Evolutionary conservation across 176 grass and related monocot species (phyloP).

Genomic region (Miscanthus lutarioriparius): DNA sequence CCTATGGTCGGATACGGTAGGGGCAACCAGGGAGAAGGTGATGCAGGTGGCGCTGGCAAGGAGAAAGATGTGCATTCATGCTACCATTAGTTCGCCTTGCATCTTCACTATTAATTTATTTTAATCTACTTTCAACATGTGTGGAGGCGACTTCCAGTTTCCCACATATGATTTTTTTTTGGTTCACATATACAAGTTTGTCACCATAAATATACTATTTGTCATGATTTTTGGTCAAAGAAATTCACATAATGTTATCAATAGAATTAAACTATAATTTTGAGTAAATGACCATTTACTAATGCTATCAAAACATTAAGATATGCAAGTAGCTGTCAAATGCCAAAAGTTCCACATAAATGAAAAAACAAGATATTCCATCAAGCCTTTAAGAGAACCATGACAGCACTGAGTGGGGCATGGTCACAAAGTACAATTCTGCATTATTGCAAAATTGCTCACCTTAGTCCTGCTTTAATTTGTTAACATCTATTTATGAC

Average conservation of each 20-base stretch:
- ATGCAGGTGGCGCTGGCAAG: not conserved
- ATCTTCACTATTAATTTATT: not conserved
- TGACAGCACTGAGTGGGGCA: not conserved
- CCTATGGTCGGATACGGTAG: not conserved
- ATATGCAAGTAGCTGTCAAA: not conserved
- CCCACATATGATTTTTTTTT: not conserved
- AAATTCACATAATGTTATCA: not conserved
- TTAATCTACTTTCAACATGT: not conserved
- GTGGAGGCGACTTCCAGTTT: not conserved
- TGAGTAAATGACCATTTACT: not conserved
- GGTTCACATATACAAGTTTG: not conserved
- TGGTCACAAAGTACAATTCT: slow-evolving; percentile 8
- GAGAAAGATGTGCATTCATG: not conserved
- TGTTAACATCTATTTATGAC: slow-evolving; percentile 5
- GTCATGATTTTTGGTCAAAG: not conserved
- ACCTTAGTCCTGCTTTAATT: not conserved
- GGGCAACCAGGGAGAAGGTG: not conserved
- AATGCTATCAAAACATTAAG: not conserved
- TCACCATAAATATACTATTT: slow-evolving; percentile 1
- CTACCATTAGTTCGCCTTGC: not conserved
- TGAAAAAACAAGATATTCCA: not conserved
- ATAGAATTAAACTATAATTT: not conserved
- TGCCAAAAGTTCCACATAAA: slow-evolving; percentile 2
- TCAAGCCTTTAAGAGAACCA: not conserved
- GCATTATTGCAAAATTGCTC: slow-evolving; percentile 11